Evolutionary conservation across 2,329 filamentous ascomycete genomes (phyloP), one percentile per base, ranked within the genome.

Genomic region (Stachybotrys echinatus): DNA sequence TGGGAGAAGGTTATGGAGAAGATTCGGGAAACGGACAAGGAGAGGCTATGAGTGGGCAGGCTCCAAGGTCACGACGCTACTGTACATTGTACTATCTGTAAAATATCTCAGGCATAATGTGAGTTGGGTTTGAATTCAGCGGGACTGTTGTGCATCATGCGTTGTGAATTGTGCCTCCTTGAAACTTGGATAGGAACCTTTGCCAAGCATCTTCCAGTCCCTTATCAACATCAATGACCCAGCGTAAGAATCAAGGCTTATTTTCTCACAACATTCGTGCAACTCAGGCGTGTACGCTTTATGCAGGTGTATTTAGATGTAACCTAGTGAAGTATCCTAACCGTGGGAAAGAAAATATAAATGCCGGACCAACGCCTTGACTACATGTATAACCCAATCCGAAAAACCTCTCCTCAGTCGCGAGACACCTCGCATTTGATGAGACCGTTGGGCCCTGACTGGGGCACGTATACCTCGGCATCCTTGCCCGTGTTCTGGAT

Each of bases 401-500:
- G n/a, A n/a, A n/a, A 34, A 34, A 2, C 27, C 27, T 10, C 2
- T 34, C 14, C 27, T 14, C 14, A 34, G 27, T 34, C 27, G 27
- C 88, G 83, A 34, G 82, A 79, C 47, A 99, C 91, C 51, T 90
- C 91, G 74, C 92, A 95, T 67, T 95, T 88, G 72, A 99, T 99
- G 53, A 99, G 81, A 23, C 94, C 94, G 65, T 97, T 99, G 50
- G 94, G 94, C 56, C 89, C 85, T 12, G 88, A 88, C 70, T 97
- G 94, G 4, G 94, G 94, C 23, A 89, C 92, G 62, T 94, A 96
- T 19, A 99, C 92, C 66, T 96, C 92, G 48, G 94, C 94, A 62
- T 99, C 88, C 70, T 89, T 88, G 70, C 94, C 94, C 0, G 89
- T 96, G 74, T 99, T 99, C 78, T 96, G 89, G 58, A 92, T 68